A percentile compares a stretch with the other conserved stretches of the same genome.
Conservation (phyloP, 345 rosid species). For the Turritis glabra region DNA sequence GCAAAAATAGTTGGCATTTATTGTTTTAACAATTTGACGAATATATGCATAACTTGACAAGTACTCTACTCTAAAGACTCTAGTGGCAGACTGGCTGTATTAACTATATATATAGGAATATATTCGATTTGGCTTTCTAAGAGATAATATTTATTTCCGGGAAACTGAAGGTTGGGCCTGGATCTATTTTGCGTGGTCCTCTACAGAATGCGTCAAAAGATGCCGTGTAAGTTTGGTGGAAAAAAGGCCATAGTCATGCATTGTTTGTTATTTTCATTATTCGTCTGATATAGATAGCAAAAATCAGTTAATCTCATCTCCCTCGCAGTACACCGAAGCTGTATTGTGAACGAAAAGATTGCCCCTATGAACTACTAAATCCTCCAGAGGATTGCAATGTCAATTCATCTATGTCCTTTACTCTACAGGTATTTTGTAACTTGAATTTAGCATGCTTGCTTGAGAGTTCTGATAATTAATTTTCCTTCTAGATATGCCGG, state of each 20-base stretch:
- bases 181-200: constrained; percentile 89
- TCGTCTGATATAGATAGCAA: not conserved
- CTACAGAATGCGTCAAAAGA: constrained; percentile 70
- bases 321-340: constrained; percentile 77
- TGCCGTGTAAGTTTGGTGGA: constrained; percentile 63
- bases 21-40: not conserved
- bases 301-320: constrained; percentile 19
- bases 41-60: constrained; percentile 14
- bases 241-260: constrained; percentile 18
- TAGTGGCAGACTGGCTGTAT: not conserved
- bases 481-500: constrained; percentile 71
- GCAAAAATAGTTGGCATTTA: constrained; percentile 11
- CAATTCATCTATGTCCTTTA: constrained; percentile 88
- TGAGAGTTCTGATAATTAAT: constrained; percentile 33
- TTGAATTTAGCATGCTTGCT: not conserved
- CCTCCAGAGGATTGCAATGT: constrained; percentile 99
- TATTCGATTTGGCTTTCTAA: not conserved
- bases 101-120: not conserved
- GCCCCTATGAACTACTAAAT: constrained; percentile 78
- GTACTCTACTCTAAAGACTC: not conserved
- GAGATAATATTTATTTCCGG: constrained; percentile 15
- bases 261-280: not conserved
- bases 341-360: constrained; percentile 68
- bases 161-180: constrained; percentile 78
- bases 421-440: constrained; percentile 71